Conservation (phyloP, 208 protist species). For the Leishmania arabica region DNA sequence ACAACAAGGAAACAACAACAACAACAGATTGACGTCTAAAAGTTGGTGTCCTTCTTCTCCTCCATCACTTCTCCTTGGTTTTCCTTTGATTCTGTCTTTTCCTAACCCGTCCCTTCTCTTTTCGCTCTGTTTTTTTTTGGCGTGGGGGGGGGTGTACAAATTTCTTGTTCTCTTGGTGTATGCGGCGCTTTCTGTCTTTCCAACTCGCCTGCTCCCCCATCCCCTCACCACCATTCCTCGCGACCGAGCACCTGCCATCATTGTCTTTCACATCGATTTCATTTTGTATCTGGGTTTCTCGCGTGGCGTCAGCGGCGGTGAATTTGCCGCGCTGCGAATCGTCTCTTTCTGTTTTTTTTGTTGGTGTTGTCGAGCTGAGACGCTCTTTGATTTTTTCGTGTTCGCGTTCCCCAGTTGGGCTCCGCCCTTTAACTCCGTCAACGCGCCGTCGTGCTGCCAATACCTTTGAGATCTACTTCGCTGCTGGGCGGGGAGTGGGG, state of each 20-base stretch:
- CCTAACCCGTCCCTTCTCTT: not conserved
- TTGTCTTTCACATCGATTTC: not conserved
- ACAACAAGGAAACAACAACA: not conserved
- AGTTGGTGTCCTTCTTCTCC: not conserved
- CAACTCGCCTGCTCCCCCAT: not conserved
- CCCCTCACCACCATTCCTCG: not conserved
- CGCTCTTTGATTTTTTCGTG: not conserved
- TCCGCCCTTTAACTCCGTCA: not conserved
- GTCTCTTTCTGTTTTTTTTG: not conserved
- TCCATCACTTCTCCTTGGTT: not conserved
- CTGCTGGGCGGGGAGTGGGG: not conserved
- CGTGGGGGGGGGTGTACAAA: not conserved
- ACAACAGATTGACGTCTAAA: no score
- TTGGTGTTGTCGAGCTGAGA: not conserved
- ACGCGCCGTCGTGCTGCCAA: not conserved
- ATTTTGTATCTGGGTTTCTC: no score
- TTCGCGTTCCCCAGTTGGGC: not conserved
- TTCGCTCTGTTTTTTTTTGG: not conserved
- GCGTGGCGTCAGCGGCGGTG: no score
- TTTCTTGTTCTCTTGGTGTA: not conserved
- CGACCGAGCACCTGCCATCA: not conserved
- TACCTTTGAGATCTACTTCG: not conserved
- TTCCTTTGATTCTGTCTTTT: not conserved
- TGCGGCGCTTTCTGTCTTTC: not conserved
- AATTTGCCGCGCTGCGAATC: not conserved